phyloP scores from a whole-genome alignment of 257 asterid species.

The Coffea canephora region DNA sequence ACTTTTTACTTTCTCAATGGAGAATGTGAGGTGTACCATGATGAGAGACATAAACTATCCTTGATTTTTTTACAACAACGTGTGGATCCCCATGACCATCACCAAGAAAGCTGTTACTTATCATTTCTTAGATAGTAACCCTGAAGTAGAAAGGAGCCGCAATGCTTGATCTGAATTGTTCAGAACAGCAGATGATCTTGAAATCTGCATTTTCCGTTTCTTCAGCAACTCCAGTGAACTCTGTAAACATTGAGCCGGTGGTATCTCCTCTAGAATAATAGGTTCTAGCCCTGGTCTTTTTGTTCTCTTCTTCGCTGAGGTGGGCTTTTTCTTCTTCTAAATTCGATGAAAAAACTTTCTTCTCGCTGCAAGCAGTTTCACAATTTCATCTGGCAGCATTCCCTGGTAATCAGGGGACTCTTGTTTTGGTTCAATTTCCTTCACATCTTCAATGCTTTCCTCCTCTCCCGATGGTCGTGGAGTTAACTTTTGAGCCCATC shows the following conservation, averaged over 20 bases:
- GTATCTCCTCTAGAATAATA: slow-evolving; percentile 62
- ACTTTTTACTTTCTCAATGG: not conserved
- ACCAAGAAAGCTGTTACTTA: not conserved
- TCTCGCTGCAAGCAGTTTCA: slow-evolving; percentile 65
- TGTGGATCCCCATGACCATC: not conserved
- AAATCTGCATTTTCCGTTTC: slow-evolving; percentile 71
- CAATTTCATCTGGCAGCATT: slow-evolving; percentile 85
- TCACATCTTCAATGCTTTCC: slow-evolving; percentile 34
- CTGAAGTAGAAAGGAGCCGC: slow-evolving; percentile 58
- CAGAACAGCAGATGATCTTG: slow-evolving; percentile 87
- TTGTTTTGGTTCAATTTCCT: slow-evolving; percentile 35
- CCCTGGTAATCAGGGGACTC: slow-evolving; percentile 42
- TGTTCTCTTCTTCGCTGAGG: slow-evolving; percentile 53
- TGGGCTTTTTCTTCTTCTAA: slow-evolving; percentile 69
- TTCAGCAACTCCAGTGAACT: slow-evolving; percentile 72
- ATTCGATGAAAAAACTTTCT: slow-evolving; percentile 78
- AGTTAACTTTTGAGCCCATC: slow-evolving; percentile 75
- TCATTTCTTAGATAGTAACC: slow-evolving; percentile 47
- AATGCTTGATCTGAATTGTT: slow-evolving; percentile 69
- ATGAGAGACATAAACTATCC: not conserved
- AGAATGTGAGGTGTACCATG: not conserved
- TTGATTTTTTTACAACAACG: not conserved
- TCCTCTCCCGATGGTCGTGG: slow-evolving; percentile 40
- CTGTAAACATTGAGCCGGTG: slow-evolving; percentile 62
- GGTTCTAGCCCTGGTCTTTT: slow-evolving; percentile 57